These are phyloP conservation scores for Xylaria multiplex DNA, from an alignment of 2,329 filamentous ascomycete species.

Conservation along the genomic window DNA sequence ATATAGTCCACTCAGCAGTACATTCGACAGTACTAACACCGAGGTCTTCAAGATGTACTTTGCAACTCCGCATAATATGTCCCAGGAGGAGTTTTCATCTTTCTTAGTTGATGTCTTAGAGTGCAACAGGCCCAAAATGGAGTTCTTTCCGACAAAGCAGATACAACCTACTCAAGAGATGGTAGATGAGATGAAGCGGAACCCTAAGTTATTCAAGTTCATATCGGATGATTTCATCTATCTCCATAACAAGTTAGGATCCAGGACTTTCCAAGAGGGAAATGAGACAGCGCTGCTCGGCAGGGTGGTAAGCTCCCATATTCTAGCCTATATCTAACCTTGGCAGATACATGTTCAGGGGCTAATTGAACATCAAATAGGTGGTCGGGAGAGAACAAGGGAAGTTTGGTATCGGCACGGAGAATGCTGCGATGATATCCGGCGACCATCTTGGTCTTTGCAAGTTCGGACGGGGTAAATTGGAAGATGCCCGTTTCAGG, in stretches of 20 bases:
- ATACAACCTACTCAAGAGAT: no score
- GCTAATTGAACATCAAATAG: constrained; percentile 1
- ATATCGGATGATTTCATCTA: no score
- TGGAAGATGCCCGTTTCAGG: not conserved
- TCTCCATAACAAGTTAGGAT: no score
- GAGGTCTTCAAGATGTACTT: constrained; percentile 10
- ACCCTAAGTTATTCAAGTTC: no score
- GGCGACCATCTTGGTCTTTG: constrained; percentile 17
- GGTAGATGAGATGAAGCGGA: no score
- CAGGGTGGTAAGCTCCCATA: no score
- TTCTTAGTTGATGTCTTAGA: constrained; percentile 1
- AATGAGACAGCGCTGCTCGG: no score
- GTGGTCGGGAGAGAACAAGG: not conserved
- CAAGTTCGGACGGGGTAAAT: constrained; percentile 3
- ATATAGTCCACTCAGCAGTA: not conserved
- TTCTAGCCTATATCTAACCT: no score
- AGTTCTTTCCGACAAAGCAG: no score
- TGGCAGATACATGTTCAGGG: no score
- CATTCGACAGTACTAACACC: not conserved
- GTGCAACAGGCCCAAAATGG: not conserved
- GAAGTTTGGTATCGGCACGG: not conserved
- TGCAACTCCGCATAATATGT: not conserved
- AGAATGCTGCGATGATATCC: not conserved
- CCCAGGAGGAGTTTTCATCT: not conserved
- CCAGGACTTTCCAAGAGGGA: no score